Conservation (phyloP, 768 basidiomycete species). For the Lactifluus subvellereus region DNA sequence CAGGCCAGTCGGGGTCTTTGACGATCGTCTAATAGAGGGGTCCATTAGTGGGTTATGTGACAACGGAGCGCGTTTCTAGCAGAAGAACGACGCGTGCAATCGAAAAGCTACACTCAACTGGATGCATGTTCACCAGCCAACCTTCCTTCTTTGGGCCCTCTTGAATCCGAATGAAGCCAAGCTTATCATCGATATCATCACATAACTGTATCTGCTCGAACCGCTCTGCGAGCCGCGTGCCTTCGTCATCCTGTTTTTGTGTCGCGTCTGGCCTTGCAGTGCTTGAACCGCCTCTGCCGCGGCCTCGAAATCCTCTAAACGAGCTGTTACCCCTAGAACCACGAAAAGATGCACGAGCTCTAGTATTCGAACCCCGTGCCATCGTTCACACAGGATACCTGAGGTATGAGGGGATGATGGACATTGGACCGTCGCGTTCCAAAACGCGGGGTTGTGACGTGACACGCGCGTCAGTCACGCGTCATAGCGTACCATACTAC, state of each 20-base stretch:
- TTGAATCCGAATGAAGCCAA: constrained; percentile 79
- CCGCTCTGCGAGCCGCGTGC: constrained; percentile 75
- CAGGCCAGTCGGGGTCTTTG: constrained; percentile 78
- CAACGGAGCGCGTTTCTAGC: neutral
- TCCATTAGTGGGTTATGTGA: neutral
- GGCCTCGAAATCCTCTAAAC: constrained; percentile 43
- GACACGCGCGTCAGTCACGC: constrained; percentile 19
- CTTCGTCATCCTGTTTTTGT: constrained; percentile 81
- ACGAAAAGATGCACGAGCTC: constrained; percentile 35
- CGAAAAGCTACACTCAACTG: constrained; percentile 47
- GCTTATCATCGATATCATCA: constrained; percentile 90
- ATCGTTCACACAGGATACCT: neutral
- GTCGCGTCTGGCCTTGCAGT: constrained; percentile 41
- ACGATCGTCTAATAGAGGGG: constrained; percentile 58
- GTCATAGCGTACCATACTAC: neutral
- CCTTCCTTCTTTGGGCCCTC: constrained; percentile 77
- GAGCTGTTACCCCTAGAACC: constrained; percentile 34
- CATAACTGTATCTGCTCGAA: constrained; percentile 71
- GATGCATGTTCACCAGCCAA: constrained; percentile 99
- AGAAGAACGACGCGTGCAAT: neutral
- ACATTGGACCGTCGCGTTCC: neutral
- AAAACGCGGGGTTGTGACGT: neutral
- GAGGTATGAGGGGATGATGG: neutral
- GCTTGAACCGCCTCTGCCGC: constrained; percentile 39
- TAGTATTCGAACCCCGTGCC: constrained; percentile 20